Base-by-base conservation (phyloP, 139 green algal genomes). In the Gonium pectorale region DNA sequence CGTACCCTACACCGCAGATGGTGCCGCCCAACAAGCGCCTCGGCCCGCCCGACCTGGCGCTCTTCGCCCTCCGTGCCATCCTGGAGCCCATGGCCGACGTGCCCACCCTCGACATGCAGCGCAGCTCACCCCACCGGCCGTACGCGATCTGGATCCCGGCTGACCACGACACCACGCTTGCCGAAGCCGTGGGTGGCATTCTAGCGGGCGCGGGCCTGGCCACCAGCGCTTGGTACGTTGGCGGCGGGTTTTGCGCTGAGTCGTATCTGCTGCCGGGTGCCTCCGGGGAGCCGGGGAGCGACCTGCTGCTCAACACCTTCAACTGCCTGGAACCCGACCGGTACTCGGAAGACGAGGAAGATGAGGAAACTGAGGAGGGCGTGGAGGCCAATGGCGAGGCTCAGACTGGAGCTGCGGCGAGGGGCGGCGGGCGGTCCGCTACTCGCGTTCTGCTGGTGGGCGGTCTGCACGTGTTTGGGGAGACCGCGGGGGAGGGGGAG, bases 91-190 rank as follows among this genome's bases (percentile, higher is more conserved):
- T 17, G 46, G 1, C 43, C 17, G 69, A 78, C 43, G 24, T 78
- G 13, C 70, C 70, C 44, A 66, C 44, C 31, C 70, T 79, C 49
- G 49, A 66, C 46, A 80, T 80, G 71, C 35, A 33, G 19, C 51
- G 35, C 26, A 35, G 26, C 24, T 19, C 31, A 24, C 71, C 71
- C 7, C 51, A 40, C 15, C 71, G 71, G 22, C 71, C 71, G 33
- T 80, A 80, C 71, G 71, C 71, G 21, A 51, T 80, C 24, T 80
- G 71, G 71, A 49, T 80, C 51, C 71, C 71, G 33, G 71, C 51
- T 31, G 35, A 5, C 44, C 35, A 33, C 33, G 33, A 38, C 51
- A n/a, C 15, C 33, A 43, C 26, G 29, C 27, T 64, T n/a, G 70
- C 70, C 6, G n/a, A 41, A 60, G 35, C 51, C 44, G 71, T 80